Evolutionary conservation across 169 alveolate species (phyloP), one percentile per base, ranked within the genome.

Genomic region (Prorocentrum cordatum): DNA sequence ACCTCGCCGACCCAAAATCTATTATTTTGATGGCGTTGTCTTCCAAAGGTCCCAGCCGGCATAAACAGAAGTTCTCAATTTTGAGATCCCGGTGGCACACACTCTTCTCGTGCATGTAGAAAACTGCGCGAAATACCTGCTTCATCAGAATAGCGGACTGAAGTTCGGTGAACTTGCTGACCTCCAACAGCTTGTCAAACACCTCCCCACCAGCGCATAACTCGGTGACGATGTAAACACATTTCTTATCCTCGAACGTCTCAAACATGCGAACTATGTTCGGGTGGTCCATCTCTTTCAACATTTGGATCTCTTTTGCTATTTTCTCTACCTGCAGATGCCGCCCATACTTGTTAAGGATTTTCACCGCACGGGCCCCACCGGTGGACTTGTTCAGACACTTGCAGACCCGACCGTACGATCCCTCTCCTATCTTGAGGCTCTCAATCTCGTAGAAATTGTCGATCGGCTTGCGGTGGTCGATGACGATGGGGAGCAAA

Each of bases 181-280:
- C 94, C 80, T 94, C 95, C 2, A 93, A 94, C 22, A 97, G 97
- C 87, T 97, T 95, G 88, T 96, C 98, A 79, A 98, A 97, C 45
- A 98, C 93, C 92, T 98, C 99, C 29, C 99, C 99, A 31, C 99
- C 99, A 2, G 79, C 64, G 80, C 97, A 94, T 75, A 95, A 29
- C 92, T 96, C 98, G 96, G 95, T 94, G 22, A 96, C 97, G 88
- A 96, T 93, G 92, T 96, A 96, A 27, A 96, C 92, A 80, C 93
- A 94, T 27, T 95, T 94, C 59, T 79, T 90, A 50, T 96, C 98
- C 92, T 96, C 98, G 91, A 93, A 96, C 20, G 95, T 95, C 92
- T 96, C 97, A 47, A 94, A 95, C 47, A 96, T 93, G 82, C 95
- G 95, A 1, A 96, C 95, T 77, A 96, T 96, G 84, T 96, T 95